Evolutionary conservation across 805 yeast genomes (phyloP), one percentile per base, ranked within the genome.

Genomic region (Tetrapisispora namnaoensis): DNA sequence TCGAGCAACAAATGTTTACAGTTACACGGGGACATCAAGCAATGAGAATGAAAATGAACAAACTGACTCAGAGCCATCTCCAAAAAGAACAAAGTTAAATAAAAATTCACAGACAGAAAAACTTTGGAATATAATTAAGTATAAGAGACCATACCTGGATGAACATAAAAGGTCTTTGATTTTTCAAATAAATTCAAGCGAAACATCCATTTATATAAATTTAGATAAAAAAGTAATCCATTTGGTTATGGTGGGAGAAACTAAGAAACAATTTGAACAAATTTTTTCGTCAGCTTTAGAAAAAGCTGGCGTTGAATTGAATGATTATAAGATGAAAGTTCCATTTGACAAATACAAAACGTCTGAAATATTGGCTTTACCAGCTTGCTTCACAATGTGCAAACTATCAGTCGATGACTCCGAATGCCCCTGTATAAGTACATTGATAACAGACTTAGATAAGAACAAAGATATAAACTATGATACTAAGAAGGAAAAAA

Each of bases 61-160:
- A 21, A 3, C 30, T 21, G 14, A 20, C 21, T 37, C 14, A 22
- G 47, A 51, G 20, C 60, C 65, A 4, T 47, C 53, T 11, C 10
- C 36, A 9, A 59, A 55, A 41, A 59, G 47, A 35, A 28, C 37
- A 22, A 60, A 52, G 46, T 22, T 54, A 4, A 46, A 51, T 28
- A 18, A 37, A 22, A 39, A 16, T 27, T 28, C 28, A 2, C 28
- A 44, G 18, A 11, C 34, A 18, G 22, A 32, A 14, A 37, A 22
- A 44, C 45, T 30, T 35, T 58, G 54, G 59, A 49, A 37, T 30
- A 45, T 53, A 11, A 54, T 69, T 1, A 56, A 59, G 42, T 78
- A 75, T 59, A 67, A 69, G 28, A 67, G 83, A 43, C 80, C 79
- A 1, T 74, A 56, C 54, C 62, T 71, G 6, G 82, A 78, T 56